Conservation (phyloP, 345 rosid species). For the Diplotaxis tenuifolia region DNA sequence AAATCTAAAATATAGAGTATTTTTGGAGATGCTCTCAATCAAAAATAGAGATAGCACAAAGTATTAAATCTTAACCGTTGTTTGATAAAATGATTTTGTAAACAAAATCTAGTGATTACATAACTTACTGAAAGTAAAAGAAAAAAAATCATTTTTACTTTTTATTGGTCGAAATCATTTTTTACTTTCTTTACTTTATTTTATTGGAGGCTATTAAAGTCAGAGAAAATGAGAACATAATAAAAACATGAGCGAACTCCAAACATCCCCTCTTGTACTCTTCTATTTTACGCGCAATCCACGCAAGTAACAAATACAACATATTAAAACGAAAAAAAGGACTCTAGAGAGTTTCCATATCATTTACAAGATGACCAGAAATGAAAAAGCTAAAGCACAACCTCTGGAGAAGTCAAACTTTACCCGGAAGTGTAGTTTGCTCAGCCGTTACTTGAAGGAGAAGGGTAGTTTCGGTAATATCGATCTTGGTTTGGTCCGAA, state of each 20-base stretch:
- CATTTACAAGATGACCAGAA: constrained; percentile 18
- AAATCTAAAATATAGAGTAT: too few species aligned
- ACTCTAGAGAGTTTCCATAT: neutral
- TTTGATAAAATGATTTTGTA: too few species aligned
- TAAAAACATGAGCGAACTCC: constrained; percentile 3
- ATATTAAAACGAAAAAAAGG: neutral
- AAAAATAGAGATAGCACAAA: too few species aligned
- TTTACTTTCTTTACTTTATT: too few species aligned
- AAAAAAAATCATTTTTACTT: too few species aligned
- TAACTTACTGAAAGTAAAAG: too few species aligned
- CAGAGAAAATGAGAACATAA: neutral
- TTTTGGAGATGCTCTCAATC: too few species aligned
- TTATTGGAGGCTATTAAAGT: constrained; percentile 22
- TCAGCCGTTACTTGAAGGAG: constrained; percentile 70
- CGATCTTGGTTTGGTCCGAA: constrained; percentile 29
- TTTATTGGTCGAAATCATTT: too few species aligned
- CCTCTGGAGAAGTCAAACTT: constrained; percentile 51
- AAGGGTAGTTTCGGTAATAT: constrained; percentile 54
- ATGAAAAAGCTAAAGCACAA: constrained; percentile 18
- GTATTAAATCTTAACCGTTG: too few species aligned
- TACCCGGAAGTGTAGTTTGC: constrained; percentile 43
- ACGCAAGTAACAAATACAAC: neutral
- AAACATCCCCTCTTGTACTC: neutral
- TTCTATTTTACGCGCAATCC: constrained; percentile 18
- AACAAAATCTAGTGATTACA: too few species aligned